Evolutionary conservation across 352 stramenopile species (phyloP), one percentile per base, ranked within the genome.

Genomic region (Blastocystis sp.): DNA sequence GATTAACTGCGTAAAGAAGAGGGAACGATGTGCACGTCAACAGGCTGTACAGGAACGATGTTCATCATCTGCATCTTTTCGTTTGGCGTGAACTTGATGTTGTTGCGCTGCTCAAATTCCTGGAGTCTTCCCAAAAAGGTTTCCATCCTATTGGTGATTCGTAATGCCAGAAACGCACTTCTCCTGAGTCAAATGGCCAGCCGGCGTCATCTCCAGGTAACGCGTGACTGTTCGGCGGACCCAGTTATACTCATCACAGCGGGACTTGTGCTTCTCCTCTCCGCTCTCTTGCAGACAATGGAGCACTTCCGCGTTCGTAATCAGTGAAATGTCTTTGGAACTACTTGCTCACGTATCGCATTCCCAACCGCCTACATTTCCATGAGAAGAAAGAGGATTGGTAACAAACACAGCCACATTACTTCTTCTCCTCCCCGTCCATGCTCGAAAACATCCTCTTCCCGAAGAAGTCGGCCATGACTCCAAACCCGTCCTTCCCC

Each of bases 11-110:
- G 23, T 9, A 34, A 7, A 5, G 45, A 53, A n/a, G 23, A 4
- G 19, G 10, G 41, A 28, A 77, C 66, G 34, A 23, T 77, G 52
- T 77, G 66, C 3, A 77, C 43, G 34, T 77, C 66, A n/a, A 77
- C 66, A 11, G 66, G 38, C 34, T 77, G 66, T 21, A 77, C 28
- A n/a, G 66, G 66, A 77, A 77, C 19, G 66, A 77, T 77, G 34
- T 77, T 77, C 17, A 77, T 61, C 66, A 77, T 77, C 19, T 77
- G 66, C 66, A 77, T 34, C 53, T 77, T 77, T 53, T 77, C 66
- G 45, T 77, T 53, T 34, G 66, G 66, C 34, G 45, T 77, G 23
- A 77, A 60, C 38, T 41, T 34, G 23, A 77, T 60, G 14, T 21
- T 40, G 66, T 77, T 38, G 19, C 45, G 53, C 34, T 53, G 9